Conservation (phyloP, 2,329 filamentous ascomycete genomes). For the Claviceps sorghi region DNA sequence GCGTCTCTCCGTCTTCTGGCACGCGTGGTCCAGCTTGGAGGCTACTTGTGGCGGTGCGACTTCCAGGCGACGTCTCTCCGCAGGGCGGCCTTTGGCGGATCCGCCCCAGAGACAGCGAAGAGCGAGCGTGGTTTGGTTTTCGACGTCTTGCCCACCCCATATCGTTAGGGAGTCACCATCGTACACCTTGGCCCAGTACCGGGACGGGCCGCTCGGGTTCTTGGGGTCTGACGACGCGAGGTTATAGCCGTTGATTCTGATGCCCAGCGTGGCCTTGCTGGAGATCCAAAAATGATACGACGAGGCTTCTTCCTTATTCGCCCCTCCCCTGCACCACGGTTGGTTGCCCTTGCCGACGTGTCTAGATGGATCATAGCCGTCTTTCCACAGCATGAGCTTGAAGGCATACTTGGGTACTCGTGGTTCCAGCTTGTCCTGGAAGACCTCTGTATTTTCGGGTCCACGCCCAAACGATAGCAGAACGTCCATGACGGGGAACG, state of each 20-base stretch:
- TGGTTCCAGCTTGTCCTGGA: slow-evolving; percentile 46
- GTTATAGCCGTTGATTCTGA: slow-evolving; percentile 60
- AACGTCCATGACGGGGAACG: slow-evolving; percentile 50
- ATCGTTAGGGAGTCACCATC: slow-evolving; percentile 65
- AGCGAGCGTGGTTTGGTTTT: slow-evolving; percentile 28
- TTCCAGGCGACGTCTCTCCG: slow-evolving; percentile 13
- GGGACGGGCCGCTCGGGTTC: slow-evolving; percentile 39
- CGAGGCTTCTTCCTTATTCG: slow-evolving; percentile 25
- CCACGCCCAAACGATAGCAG: slow-evolving; percentile 68
- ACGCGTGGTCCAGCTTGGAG: slow-evolving; percentile 33
- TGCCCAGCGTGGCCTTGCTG: slow-evolving; percentile 63
- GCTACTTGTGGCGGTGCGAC: slow-evolving; percentile 26
- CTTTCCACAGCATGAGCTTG: slow-evolving; percentile 60
- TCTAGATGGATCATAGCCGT: slow-evolving; percentile 46
- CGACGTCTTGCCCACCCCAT: slow-evolving; percentile 37
- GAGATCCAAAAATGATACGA: slow-evolving; percentile 59
- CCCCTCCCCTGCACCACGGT: slow-evolving; percentile 21
- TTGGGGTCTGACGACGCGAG: slow-evolving; percentile 43
- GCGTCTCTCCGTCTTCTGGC: slow-evolving; percentile 29
- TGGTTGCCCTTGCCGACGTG: slow-evolving; percentile 40
- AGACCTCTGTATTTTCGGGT: slow-evolving; percentile 51
- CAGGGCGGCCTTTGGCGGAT: slow-evolving; percentile 28
- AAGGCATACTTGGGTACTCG: slow-evolving; percentile 73
- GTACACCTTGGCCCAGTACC: slow-evolving; percentile 53
- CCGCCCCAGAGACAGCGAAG: slow-evolving; percentile 44